Base-by-base conservation (phyloP, 2,329 filamentous ascomycete species). In the Sporothrix sp. region DNA sequence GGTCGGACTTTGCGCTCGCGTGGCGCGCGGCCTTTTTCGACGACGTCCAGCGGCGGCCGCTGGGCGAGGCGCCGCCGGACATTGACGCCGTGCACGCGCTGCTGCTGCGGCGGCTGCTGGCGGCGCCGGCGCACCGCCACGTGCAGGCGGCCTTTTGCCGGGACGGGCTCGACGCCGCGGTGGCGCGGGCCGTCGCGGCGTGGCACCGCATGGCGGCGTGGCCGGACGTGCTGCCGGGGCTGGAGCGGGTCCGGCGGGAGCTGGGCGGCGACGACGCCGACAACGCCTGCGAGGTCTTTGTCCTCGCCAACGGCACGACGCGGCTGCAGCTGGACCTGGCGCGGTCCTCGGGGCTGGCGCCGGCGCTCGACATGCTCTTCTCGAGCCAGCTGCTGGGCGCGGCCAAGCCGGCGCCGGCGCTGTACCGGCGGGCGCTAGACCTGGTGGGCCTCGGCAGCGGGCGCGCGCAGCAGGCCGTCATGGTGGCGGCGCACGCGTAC, bases 401-500 rank as follows among this genome's bases (percentile, higher is more conserved):
- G 3, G 71, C 70, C 53, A 75, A 79, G 52, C 75, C 76, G 1
- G 67, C 64, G 13, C 66, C 67, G 0, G 68, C 66, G 7, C 69
- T 65, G 7, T 80, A 79, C 57, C 46, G 58, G 7, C 72, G 68
- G 51, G 70, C 65, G 0, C 56, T 78, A 48, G 58, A 68, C 10
- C 59, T 78, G 3, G 62, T 77, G 3, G 64, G 68, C 35, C 56
- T 70, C 3, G 58, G 59, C 20, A 10, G 23, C 25, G 27, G 20
- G 21, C 16, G 25, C 18, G 65, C 74, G 0, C 67, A 74, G n/a
- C 68, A 78, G 48, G 69, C 68, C 16, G 67, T 74, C 9, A 65
- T 75, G 68, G 72, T 78, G 3, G 74, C 75, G 3, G 73, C 74
- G 1, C 75, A 79, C 64, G 71, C 72, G 3, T 78, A 75, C 57